Evolutionary conservation across 2,329 filamentous ascomycete genomes (phyloP).

Genomic region (Alternaria tenuissima): DNA sequence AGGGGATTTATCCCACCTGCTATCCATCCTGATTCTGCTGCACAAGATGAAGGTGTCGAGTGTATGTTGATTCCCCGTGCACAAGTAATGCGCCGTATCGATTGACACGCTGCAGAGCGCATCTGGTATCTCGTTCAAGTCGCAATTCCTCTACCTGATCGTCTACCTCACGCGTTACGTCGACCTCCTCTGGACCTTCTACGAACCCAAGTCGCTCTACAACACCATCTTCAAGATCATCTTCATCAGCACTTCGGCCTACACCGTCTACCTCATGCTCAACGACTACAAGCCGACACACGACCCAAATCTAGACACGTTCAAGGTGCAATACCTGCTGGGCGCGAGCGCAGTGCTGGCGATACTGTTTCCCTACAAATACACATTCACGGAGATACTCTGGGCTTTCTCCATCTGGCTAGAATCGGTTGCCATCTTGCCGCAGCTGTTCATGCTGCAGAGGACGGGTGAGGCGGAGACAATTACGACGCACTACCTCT

Average conservation of each 20-base stretch:
- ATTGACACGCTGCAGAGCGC: slow-evolving; percentile 73
- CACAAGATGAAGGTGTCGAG: slow-evolving; percentile 94
- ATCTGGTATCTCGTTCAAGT: slow-evolving; percentile 98
- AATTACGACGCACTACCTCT: slow-evolving; percentile 98
- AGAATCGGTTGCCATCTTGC: slow-evolving; percentile 93
- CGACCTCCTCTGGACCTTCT: slow-evolving; percentile 84
- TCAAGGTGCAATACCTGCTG: slow-evolving; percentile 94
- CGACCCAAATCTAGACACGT: slow-evolving; percentile 96
- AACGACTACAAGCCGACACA: slow-evolving; percentile 97
- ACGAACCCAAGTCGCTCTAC: slow-evolving; percentile 74
- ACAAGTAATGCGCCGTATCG: slow-evolving; percentile 6
- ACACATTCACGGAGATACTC: slow-evolving; percentile 80
- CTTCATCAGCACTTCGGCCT: slow-evolving; percentile 88
- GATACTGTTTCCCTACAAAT: slow-evolving; percentile 84
- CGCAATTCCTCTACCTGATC: slow-evolving; percentile 90
- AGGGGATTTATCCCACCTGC: slow-evolving; percentile 96
- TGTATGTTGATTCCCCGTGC: slow-evolving; percentile 62
- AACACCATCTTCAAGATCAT: slow-evolving; percentile 96
- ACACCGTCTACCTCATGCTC: slow-evolving; percentile 98
- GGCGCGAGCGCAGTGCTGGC: slow-evolving; percentile 81
- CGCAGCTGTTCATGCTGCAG: slow-evolving; percentile 98
- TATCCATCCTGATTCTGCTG: slow-evolving; percentile 91
- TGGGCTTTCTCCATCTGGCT: slow-evolving; percentile 99
- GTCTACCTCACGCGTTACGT: slow-evolving; percentile 96
- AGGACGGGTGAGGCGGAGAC: slow-evolving; percentile 97